Evolutionary conservation across 225 moss, liverwort and hornwort genomes (phyloP).

Genomic region (Pseudisothecium myosuroides): DNA sequence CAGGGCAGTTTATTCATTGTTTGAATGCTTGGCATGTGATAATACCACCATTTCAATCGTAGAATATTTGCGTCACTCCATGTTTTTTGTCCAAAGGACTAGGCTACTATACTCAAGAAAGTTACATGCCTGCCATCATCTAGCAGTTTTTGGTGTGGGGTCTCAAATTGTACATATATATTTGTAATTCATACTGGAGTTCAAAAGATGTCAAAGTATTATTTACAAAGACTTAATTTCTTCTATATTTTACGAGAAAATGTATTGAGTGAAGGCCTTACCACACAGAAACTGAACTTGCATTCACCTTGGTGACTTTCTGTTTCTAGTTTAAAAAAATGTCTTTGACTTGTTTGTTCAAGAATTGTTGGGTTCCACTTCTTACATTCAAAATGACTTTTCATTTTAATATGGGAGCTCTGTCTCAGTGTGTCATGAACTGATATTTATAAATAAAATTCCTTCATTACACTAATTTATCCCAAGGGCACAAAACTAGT

Average conservation of each 20-base stretch:
- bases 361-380: not conserved
- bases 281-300: not conserved
- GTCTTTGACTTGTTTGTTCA: not conserved
- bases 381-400: not conserved
- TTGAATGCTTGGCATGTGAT: not conserved
- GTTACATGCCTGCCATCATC: not conserved
- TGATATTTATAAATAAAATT: not conserved
- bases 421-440: not conserved
- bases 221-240: not conserved
- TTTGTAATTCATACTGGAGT: not conserved
- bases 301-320: not conserved
- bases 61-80: not conserved
- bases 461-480: not conserved
- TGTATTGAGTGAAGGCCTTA: not conserved
- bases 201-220: not conserved
- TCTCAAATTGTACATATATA: not conserved
- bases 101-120: not conserved
- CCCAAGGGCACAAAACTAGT: not conserved
- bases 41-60: not conserved
- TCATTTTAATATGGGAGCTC: not conserved
- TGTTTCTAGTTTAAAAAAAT: not conserved
- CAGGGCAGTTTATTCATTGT: not conserved
- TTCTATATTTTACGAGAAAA: not conserved
- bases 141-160: not conserved
- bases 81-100: not conserved